A percentile compares a stretch with the other conserved stretches of the same genome.
These are phyloP conservation scores for Phytophthora pluvialis DNA, from an alignment of 352 stramenopile species.

Conservation along the genomic window DNA sequence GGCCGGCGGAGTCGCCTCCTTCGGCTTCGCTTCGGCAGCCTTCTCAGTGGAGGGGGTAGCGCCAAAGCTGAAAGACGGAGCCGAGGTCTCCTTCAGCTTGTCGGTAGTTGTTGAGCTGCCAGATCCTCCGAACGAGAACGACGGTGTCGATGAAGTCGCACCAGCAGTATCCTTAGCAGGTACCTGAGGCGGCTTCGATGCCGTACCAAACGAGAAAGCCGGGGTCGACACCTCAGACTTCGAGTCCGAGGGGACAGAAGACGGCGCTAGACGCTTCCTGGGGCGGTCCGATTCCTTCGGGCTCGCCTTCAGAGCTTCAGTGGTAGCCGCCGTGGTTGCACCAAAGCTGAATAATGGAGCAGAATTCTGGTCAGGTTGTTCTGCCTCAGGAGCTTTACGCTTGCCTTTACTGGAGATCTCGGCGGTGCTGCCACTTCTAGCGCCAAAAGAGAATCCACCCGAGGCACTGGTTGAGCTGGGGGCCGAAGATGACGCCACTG, in stretches of 20 bases:
- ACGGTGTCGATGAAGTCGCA: slow-evolving; percentile 15
- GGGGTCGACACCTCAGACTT: slow-evolving; percentile 32
- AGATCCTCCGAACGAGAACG: slow-evolving; percentile 31
- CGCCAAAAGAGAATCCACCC: slow-evolving; percentile 35
- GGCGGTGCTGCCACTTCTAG: slow-evolving; percentile 4
- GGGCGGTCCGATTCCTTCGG: slow-evolving; percentile 33
- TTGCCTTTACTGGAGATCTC: slow-evolving; percentile 30
- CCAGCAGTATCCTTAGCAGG: slow-evolving; percentile 33
- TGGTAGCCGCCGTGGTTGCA: neutral
- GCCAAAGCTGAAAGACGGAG: slow-evolving; percentile 29
- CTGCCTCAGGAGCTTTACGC: slow-evolving; percentile 30
- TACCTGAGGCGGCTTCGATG: slow-evolving; percentile 21
- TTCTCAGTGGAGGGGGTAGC: slow-evolving; percentile 14
- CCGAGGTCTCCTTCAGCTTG: slow-evolving; percentile 29
- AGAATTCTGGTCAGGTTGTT: slow-evolving; percentile 12
- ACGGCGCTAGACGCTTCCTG: slow-evolving; percentile 33
- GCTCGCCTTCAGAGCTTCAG: slow-evolving; percentile 3
- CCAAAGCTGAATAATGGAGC: slow-evolving; percentile 46
- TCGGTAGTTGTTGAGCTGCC: slow-evolving; percentile 19
- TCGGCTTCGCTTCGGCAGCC: slow-evolving; percentile 22
- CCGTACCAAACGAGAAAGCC: slow-evolving; percentile 39
- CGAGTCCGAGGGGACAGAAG: slow-evolving; percentile 27
- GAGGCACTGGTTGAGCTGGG: slow-evolving; percentile 1
- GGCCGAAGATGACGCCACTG: slow-evolving; percentile 9
- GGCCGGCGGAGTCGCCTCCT: slow-evolving; percentile 24